Base-by-base conservation (phyloP, 2,329 filamentous ascomycete species). In the Ophiostoma sp. region DNA sequence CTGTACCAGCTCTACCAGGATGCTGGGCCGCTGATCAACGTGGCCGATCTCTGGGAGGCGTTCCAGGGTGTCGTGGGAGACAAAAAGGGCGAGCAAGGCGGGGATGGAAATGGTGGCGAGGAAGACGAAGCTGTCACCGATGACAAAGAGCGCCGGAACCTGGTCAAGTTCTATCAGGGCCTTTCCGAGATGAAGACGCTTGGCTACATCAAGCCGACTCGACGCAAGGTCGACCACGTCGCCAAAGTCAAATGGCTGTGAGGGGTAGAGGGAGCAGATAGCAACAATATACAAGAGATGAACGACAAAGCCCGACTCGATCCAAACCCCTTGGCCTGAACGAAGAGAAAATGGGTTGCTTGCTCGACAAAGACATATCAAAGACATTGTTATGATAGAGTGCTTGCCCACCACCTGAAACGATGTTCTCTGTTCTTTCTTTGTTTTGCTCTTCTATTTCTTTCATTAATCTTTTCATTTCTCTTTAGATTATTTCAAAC, bases 191-290 rank as follows among this genome's bases (percentile, higher is more conserved):
- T 99, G 77, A 90, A 89, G 78, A 87, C 89, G 69, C 83, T 99
- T 76, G 95, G 95, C 8, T 90, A 97, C 80, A 85, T 98, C 72
- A 97, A 95, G 81, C 85, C 86, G 72, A 98, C 90, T 76, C 91
- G 90, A 80, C 97, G 94, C 83, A 97, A 96, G 83, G 87, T 89
- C 33, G 95, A 98, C 78, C 94, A 98, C 80, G 82, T 98, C 74
- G 89, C 92, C 54, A 98, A 97, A 82, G 84, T 93, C 88, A 93
- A 91, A 78, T 95, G 94, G 75, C 81, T 95, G 72, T 87, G 20
- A 39, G 6, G 4, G 31, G 31, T 39, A 39, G 13, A 48, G 44
- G 15, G 13, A 48, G 17, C 44, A 48, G 6, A 48, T 48, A 48
- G 23, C 52, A 27, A 57, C 23, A 57, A 7, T n/a, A 11, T 39